Conservation (phyloP, 805 yeast genomes). For the Novakomyces olei region DNA sequence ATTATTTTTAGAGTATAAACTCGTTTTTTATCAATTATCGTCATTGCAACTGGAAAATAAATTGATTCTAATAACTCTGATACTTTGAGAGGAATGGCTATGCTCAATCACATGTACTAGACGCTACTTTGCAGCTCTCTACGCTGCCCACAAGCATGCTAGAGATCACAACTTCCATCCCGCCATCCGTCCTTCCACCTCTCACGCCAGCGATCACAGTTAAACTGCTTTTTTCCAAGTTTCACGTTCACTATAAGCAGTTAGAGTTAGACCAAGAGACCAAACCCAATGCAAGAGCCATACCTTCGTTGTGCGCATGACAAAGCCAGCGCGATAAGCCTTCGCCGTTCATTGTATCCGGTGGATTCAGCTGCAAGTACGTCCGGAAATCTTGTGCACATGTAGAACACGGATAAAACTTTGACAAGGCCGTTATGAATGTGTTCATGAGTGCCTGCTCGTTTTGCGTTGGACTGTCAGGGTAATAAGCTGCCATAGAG, state of each 20-base stretch:
- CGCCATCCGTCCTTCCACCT: too few relatives aligned
- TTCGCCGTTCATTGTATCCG: conserved; percentile 31
- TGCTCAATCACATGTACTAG: too few relatives aligned
- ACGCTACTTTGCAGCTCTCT: too few relatives aligned
- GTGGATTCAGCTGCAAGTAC: conserved; percentile 28
- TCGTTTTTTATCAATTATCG: too few relatives aligned
- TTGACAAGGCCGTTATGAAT: conserved; percentile 49
- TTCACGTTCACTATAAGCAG: conserved; percentile 84
- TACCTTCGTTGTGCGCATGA: conserved; percentile 78
- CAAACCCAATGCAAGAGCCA: too few relatives aligned
- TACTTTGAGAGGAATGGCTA: too few relatives aligned
- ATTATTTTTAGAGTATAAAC: too few relatives aligned
- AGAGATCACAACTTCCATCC: too few relatives aligned
- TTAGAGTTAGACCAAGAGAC: too few relatives aligned
- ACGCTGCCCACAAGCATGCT: too few relatives aligned
- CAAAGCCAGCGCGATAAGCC: conserved; percentile 80
- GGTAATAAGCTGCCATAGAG: conserved; percentile 73
- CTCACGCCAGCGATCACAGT: conserved; percentile 74
- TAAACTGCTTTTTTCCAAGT: conserved; percentile 65
- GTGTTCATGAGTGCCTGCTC: conserved; percentile 52
- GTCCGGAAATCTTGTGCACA: conserved; percentile 68
- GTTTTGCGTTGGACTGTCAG: conserved; percentile 35
- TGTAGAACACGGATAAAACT: conserved; percentile 79
- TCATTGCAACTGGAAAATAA: too few relatives aligned
- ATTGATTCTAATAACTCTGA: too few relatives aligned